Percentiles rank a stretch among this genome's conserved stretches.
Conservation (phyloP, 2,329 filamentous ascomycete species). For the Ceratocystis huliohia region DNA sequence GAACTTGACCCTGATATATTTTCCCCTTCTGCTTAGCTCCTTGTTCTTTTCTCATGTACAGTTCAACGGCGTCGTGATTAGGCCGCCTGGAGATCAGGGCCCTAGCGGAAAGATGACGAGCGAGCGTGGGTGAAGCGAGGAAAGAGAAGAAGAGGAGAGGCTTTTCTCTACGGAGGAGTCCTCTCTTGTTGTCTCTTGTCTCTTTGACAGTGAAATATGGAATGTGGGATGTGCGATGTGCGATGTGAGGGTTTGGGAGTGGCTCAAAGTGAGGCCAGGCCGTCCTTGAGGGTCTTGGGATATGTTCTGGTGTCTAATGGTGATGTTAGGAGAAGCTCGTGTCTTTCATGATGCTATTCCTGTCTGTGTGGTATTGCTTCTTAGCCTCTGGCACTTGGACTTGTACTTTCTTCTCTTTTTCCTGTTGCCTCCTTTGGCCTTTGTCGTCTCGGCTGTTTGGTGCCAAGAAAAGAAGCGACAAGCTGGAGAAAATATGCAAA, state of each 20-base stretch:
- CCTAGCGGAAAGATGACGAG: background rate
- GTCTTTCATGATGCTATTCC: background rate
- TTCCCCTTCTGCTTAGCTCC: background rate
- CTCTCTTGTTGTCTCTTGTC: constrained; percentile 5
- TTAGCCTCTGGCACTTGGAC: background rate
- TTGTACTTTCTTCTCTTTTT: background rate
- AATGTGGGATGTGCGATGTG: background rate
- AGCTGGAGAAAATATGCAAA: constrained; percentile 6
- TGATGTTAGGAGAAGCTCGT: background rate
- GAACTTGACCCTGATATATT: background rate
- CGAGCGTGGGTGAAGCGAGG: background rate
- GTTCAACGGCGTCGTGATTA: background rate
- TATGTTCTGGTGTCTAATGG: background rate
- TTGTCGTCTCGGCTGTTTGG: background rate
- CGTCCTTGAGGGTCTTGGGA: too few relatives aligned
- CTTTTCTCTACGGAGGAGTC: background rate
- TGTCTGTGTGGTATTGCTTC: background rate
- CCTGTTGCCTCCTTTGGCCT: background rate
- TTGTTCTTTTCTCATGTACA: background rate
- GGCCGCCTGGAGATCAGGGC: background rate
- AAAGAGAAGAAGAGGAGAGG: background rate
- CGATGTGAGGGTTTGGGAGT: too few relatives aligned
- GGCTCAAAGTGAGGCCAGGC: background rate
- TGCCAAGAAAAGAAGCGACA: background rate
- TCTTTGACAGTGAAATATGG: background rate